Percentiles rank a stretch among this genome's conserved stretches.
Evolutionary conservation across 2,329 filamentous ascomycete genomes (phyloP).

Genomic region (Phyllosticta capitalensis): DNA sequence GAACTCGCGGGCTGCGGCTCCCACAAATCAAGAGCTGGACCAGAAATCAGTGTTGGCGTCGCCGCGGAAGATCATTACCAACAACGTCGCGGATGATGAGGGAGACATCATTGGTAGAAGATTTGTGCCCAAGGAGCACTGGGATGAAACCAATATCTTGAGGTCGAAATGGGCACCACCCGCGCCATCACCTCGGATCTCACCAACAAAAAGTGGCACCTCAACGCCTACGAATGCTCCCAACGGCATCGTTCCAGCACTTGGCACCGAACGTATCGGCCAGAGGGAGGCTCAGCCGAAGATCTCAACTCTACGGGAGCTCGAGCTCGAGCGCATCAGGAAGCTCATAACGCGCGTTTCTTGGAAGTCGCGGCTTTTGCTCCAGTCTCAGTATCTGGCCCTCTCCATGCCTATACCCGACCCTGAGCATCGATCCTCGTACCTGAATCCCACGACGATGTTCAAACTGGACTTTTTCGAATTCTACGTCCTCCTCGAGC

Average conservation of each 20-base stretch:
- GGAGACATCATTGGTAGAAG: not conserved
- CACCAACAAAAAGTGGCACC: not conserved
- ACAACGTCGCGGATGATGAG: not conserved
- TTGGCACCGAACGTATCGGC: not conserved
- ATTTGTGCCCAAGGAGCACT: not conserved
- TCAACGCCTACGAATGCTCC: not conserved
- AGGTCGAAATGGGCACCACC: not conserved
- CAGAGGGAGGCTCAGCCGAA: not conserved
- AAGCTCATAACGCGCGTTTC: conserved; percentile 8
- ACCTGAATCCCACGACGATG: conserved; percentile 33
- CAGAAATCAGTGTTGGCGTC: not conserved
- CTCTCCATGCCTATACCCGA: not conserved
- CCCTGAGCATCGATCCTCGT: not conserved
- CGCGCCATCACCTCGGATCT: not conserved
- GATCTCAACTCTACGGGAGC: not conserved
- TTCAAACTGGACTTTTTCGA: conserved; percentile 74
- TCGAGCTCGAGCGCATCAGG: conserved; percentile 1
- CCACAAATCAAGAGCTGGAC: not conserved
- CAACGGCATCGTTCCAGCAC: not conserved
- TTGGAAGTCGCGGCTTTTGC: conserved; percentile 7
- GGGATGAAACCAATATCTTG: not conserved
- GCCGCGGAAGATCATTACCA: not conserved
- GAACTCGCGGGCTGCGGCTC: not conserved
- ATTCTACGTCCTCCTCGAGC: conserved; percentile 64
- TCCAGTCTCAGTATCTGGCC: conserved; percentile 1